Base-by-base conservation (phyloP, 345 rosid species). In the Eucalyptus globulus region DNA sequence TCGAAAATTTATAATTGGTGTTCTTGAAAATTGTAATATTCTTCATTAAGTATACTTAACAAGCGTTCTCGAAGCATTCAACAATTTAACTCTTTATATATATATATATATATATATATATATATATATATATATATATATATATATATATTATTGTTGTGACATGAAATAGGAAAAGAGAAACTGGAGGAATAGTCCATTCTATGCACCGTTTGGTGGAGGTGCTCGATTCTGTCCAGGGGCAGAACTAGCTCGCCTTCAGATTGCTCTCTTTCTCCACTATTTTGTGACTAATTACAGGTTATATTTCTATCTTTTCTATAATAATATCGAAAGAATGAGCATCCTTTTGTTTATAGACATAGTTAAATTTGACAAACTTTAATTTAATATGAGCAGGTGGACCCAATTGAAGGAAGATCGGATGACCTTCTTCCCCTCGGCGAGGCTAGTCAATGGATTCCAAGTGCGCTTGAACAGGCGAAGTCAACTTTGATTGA, bases 221-320 rank as follows among this genome's bases (percentile, higher is more conserved):
- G 99, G 99, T 69, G 94, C 97, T 87, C 92, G 99, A 80, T 95
- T 94, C 80, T 97, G 99, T 92, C 98, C 99, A 2, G 99, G 98
- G 44, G 97, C 99, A 26, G 98, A 97, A 90, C 91, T 97, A 69
- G 97, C 99, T 90, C 96, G 98, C 56, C 98, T 97, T 89, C 99
- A 96, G 56, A 97, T 96, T 86, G 93, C 99, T 31, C 93, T 96
- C 80, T 97, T 96, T 93, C 96, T 97, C 34, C 98, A 94, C 90
- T 94, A 93, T 90, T 94, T 96, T 86, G 88, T 93, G 9, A 94
- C 94, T 12, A 93, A 95, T 15, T 96, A 93, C 91, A 95, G 94
- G 99, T 94, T 34, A 15, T 37, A 10, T 14, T 29, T 81, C 62
- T 34, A 2, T 13, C 17, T 24, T 9, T 5, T 27, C 49, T n/a